Conservation (phyloP, 106 monocot genomes). For the Acorus gramineus region DNA sequence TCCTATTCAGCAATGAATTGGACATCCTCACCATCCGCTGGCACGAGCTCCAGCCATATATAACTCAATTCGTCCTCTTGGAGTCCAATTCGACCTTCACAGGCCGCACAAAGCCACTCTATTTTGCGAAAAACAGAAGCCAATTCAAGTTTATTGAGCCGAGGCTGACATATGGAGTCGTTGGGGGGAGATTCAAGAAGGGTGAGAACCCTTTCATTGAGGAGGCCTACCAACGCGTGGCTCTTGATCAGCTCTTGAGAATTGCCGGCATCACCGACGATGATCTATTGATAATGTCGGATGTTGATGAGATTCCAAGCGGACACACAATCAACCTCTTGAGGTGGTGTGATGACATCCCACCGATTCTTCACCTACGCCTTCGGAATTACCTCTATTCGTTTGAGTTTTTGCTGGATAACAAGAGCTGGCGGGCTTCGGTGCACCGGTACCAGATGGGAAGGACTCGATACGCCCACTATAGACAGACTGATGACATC, state of each 20-base stretch:
- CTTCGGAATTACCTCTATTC: conserved; percentile 84
- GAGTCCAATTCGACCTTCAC: conserved; percentile 97
- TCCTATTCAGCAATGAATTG: conserved; percentile 86
- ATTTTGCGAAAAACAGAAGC: conserved; percentile 42
- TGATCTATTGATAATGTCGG: conserved; percentile 81
- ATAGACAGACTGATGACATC: conserved; percentile 62
- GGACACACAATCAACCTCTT: conserved; percentile 77
- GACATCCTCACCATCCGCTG: conserved; percentile 79
- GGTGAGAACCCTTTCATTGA: conserved; percentile 86
- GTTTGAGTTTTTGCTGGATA: conserved; percentile 66
- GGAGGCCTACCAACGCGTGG: conserved; percentile 65
- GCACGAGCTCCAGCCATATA: conserved; percentile 75
- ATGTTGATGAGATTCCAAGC: conserved; percentile 90
- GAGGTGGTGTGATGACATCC: conserved; percentile 82
- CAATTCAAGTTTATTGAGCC: conserved; percentile 46
- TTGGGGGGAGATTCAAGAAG: conserved; percentile 67
- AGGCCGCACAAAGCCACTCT: conserved; percentile 51
- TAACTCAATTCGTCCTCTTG: conserved; percentile 77
- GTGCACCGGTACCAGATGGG: conserved; percentile 54
- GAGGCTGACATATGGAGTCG: conserved; percentile 63
- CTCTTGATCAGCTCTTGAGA: conserved; percentile 52
- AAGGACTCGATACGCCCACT: conserved; percentile 79
- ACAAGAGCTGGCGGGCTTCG: conserved; percentile 87
- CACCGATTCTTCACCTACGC: conserved; percentile 61
- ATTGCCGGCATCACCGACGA: conserved; percentile 64